These are phyloP conservation scores for Tremella fuciformis DNA, from an alignment of 768 basidiomycete species.

Conservation along the genomic window DNA sequence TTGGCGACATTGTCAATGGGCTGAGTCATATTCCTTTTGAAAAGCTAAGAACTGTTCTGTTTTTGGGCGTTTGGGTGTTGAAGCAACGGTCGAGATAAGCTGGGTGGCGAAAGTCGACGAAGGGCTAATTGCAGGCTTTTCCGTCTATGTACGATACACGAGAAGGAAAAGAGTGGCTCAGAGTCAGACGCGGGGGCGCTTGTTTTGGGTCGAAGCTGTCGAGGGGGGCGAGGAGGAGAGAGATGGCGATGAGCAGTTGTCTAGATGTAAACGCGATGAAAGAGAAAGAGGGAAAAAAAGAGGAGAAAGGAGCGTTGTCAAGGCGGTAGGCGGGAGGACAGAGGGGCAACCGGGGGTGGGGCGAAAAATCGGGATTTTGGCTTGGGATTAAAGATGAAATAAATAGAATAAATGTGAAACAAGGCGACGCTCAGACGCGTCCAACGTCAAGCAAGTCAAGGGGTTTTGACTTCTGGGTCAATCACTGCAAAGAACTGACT, in stretches of 20 bases:
- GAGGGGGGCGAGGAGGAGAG: too few relatives aligned
- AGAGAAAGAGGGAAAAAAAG: conserved; percentile 6
- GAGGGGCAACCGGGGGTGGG: too few relatives aligned
- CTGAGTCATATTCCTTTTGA: background rate
- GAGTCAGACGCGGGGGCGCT: background rate
- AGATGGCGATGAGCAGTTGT: conserved; percentile 2
- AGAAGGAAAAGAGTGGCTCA: conserved; percentile 9
- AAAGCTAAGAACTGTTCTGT: conserved; percentile 26
- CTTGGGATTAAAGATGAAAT: too few relatives aligned
- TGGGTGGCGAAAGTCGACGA: conserved; percentile 12
- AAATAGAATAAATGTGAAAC: too few relatives aligned
- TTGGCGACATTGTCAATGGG: conserved; percentile 30
- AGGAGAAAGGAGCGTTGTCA: conserved; percentile 9
- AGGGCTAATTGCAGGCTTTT: background rate
- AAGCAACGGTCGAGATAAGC: too few relatives aligned
- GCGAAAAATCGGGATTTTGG: too few relatives aligned
- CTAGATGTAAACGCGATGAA: conserved; percentile 1
- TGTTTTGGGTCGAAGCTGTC: background rate
- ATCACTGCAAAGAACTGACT: too few relatives aligned
- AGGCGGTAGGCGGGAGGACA: too few relatives aligned
- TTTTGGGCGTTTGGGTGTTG: background rate
- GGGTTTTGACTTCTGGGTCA: too few relatives aligned
- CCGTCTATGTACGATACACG: conserved; percentile 5
- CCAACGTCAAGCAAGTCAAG: too few relatives aligned
- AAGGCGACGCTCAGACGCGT: too few relatives aligned